These are phyloP conservation scores for Tolypocladium capitatum DNA, from an alignment of 2,329 filamentous ascomycete species.

Conservation along the genomic window DNA sequence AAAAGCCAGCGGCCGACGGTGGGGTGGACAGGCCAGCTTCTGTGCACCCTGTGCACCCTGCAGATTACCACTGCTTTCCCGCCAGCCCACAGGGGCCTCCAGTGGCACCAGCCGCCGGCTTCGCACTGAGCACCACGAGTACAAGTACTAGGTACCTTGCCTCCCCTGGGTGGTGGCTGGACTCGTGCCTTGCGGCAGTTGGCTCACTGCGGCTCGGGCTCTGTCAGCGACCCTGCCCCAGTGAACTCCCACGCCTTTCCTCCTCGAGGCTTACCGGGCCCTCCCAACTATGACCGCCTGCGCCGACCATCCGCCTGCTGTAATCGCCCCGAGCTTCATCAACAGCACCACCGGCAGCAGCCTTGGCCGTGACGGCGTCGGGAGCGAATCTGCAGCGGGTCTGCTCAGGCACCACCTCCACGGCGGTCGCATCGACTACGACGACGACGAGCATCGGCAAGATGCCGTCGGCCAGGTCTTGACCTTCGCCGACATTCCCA, in stretches of 20 bases:
- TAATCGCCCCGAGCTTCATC: slow-evolving; percentile 1
- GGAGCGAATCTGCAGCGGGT: not conserved
- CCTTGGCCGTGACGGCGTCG: not conserved
- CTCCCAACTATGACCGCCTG: slow-evolving; percentile 4
- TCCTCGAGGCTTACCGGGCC: not conserved
- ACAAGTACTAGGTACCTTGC: too few relatives aligned
- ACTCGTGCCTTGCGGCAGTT: not conserved
- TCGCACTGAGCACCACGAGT: not conserved
- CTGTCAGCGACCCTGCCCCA: not conserved
- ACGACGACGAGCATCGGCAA: not conserved
- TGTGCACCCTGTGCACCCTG: not conserved
- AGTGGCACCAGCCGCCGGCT: not conserved
- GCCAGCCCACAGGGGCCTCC: not conserved
- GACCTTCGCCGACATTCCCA: slow-evolving; percentile 16
- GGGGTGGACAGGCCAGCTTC: not conserved
- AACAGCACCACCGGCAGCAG: not conserved
- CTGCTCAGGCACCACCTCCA: not conserved
- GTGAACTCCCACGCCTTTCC: not conserved
- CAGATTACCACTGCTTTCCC: not conserved
- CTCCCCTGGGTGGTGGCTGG: too few relatives aligned
- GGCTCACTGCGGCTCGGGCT: not conserved
- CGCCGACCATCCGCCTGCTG: slow-evolving; percentile 5
- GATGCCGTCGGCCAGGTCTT: slow-evolving; percentile 10
- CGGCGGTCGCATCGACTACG: not conserved
- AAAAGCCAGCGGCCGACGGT: not conserved